Evolutionary conservation across 176 grass and related monocot species (phyloP).

Genomic region (Saccharum officinarum): DNA sequence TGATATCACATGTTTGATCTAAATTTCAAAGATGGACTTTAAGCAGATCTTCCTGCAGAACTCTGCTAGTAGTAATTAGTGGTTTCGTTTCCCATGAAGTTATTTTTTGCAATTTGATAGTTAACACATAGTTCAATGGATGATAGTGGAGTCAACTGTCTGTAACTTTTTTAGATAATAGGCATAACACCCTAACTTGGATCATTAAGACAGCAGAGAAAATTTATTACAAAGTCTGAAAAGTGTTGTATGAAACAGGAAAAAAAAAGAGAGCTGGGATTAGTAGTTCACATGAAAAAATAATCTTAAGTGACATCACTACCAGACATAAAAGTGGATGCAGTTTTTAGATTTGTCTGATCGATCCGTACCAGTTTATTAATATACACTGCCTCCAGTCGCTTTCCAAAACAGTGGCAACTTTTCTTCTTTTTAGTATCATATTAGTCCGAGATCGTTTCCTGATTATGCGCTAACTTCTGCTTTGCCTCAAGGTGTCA

Average conservation of each 20-base stretch:
- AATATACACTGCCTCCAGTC: not conserved
- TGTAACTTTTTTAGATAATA: not conserved
- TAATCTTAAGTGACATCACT: not conserved
- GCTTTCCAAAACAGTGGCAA: not conserved
- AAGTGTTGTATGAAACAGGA: not conserved
- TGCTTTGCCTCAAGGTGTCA: not conserved
- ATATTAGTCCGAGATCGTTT: not conserved
- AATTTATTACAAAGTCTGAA: not conserved
- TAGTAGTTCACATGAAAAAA: not conserved
- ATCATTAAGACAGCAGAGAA: not conserved
- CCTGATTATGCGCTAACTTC: not conserved
- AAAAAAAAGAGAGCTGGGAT: not conserved
- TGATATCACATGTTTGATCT: not conserved
- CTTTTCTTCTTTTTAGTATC: conserved; percentile 1
- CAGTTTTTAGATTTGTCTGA: not conserved
- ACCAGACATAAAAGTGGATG: conserved; percentile 4
- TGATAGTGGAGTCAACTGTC: not conserved
- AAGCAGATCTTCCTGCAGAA: conserved; percentile 14
- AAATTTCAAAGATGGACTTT: not conserved
- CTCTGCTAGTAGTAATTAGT: not conserved
- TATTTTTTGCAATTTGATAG: not conserved
- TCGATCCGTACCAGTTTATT: not conserved
- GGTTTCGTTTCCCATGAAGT: not conserved
- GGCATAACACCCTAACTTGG: not conserved
- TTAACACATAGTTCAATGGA: conserved; percentile 9